Conservation (phyloP, 768 basidiomycete species). For the Termitomyces sp. region DNA sequence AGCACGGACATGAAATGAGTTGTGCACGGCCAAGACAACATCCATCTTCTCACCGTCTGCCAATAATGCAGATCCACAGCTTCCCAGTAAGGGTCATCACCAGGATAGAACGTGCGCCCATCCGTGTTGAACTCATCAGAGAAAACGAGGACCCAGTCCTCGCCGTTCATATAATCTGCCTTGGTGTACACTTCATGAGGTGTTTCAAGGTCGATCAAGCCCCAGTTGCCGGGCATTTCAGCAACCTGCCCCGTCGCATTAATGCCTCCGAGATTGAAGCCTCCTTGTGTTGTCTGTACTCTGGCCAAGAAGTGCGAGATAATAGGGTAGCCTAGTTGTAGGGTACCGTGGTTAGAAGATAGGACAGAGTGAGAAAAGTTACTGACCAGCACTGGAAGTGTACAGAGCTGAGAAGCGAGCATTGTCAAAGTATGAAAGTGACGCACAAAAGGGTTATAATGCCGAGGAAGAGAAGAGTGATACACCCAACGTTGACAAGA, state of each 20-base stretch:
- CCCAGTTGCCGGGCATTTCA: slow-evolving; percentile 50
- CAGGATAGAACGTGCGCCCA: slow-evolving; percentile 66
- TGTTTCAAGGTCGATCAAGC: slow-evolving; percentile 75
- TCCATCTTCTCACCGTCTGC: slow-evolving; percentile 39
- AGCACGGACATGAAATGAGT: background rate
- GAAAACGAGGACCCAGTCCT: slow-evolving; percentile 56
- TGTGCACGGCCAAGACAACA: background rate
- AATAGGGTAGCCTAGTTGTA: slow-evolving; percentile 41
- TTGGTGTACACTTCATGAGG: slow-evolving; percentile 52
- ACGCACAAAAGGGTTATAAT: slow-evolving; percentile 56
- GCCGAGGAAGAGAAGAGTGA: slow-evolving; percentile 47
- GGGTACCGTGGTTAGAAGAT: slow-evolving; percentile 1
- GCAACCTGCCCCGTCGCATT: slow-evolving; percentile 73
- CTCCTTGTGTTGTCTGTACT: slow-evolving; percentile 42
- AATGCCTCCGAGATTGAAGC: slow-evolving; percentile 71
- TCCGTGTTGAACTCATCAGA: slow-evolving; percentile 80
- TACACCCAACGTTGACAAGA: slow-evolving; percentile 61
- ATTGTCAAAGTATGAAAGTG: background rate
- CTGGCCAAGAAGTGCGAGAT: slow-evolving; percentile 38
- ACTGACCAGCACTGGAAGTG: slow-evolving; percentile 33
- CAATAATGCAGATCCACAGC: slow-evolving; percentile 66
- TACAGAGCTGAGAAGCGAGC: background rate
- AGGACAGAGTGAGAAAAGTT: background rate
- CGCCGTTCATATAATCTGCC: slow-evolving; percentile 53
- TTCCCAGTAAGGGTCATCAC: slow-evolving; percentile 62